Evolutionary conservation across 192 early-diverging fungal species (phyloP), one percentile per base, ranked within the genome.

Genomic region (Chytriomyces sp.): DNA sequence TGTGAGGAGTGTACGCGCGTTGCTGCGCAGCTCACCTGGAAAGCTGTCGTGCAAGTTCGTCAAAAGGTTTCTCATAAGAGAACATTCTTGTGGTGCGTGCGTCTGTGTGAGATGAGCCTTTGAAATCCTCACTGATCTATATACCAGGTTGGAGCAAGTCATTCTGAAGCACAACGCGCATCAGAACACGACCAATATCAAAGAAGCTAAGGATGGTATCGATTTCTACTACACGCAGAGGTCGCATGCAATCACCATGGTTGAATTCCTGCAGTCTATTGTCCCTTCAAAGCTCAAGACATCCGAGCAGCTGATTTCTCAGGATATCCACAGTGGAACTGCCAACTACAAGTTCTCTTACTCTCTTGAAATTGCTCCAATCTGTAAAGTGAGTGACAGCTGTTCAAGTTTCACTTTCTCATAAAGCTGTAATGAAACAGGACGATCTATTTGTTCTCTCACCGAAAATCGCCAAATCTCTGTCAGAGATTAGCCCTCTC

Each of bases 1-100:
- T 99, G 97, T 77, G 92, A 93, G 54, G 96, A 94, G 83, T 99
- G 97, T 80, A 90, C 91, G 19, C 87, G 93, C 58, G 89, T 98
- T 19, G 95, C 93, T 84, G 97, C 97, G 36, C 92, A 99, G 80
- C 94, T 96, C 69, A 98, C 94, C 12, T 99, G 97, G 97, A 94
- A 94, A 75, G 95, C 97, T 19, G 88, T 92, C 71, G 95, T 97
- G 19, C 97, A 99, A 86, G 90, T 99, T 31, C 91, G 97, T 74
- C 97, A 99, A 85, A 98, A 98, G 84, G 94, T 86, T 28, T 31
- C 90, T 49, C 97, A 99, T 86, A 97, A 99, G 86, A 86, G 95
- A 66, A 99, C 97, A 7, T 99, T 99, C 84, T 89, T 98, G 66
- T 98, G 93, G 80, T 68, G 38, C 3, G 44, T 0, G 14, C 22